These are phyloP conservation scores for Phylloporus sp. DNA, from an alignment of 768 basidiomycete genomes.

Conservation along the genomic window DNA sequence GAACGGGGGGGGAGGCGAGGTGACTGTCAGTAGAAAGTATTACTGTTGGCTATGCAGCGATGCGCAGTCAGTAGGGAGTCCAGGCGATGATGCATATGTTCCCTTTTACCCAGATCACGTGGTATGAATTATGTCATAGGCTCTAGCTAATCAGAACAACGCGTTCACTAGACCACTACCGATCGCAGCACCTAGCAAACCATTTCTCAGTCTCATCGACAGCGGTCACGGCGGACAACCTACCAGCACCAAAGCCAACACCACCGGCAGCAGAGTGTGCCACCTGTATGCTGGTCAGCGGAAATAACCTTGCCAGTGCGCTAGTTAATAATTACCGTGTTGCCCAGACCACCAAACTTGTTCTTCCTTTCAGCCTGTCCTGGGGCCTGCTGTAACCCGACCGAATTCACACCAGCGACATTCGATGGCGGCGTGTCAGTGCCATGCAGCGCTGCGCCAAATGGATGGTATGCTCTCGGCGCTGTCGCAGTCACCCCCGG, in stretches of 20 bases:
- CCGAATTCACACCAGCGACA: slow-evolving; percentile 26
- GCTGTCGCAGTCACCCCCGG: neutral
- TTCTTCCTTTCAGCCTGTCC: slow-evolving; percentile 46
- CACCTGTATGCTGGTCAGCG: slow-evolving; percentile 36
- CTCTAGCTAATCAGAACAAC: slow-evolving; percentile 37
- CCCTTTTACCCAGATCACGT: slow-evolving; percentile 16
- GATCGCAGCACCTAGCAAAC: slow-evolving; percentile 43
- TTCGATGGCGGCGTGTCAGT: slow-evolving; percentile 30
- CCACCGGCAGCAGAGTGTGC: slow-evolving; percentile 65
- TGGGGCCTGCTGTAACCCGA: slow-evolving; percentile 27
- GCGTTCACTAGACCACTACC: slow-evolving; percentile 48
- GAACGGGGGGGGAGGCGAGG: neutral
- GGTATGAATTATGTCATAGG: slow-evolving; percentile 21
- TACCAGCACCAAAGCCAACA: slow-evolving; percentile 74
- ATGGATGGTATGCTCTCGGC: slow-evolving; percentile 32
- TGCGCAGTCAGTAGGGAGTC: slow-evolving; percentile 8
- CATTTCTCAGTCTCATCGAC: neutral
- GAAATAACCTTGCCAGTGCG: slow-evolving; percentile 2
- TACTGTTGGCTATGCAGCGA: slow-evolving; percentile 11
- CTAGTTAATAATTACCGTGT: slow-evolving; percentile 41
- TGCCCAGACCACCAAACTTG: slow-evolving; percentile 50
- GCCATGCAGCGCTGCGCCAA: slow-evolving; percentile 37
- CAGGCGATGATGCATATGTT: neutral
- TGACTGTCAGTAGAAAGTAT: slow-evolving; percentile 2
- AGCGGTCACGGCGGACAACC: slow-evolving; percentile 14